These are phyloP conservation scores for Pouteria campechiana DNA, from an alignment of 179 eudicot species.

Conservation along the genomic window DNA sequence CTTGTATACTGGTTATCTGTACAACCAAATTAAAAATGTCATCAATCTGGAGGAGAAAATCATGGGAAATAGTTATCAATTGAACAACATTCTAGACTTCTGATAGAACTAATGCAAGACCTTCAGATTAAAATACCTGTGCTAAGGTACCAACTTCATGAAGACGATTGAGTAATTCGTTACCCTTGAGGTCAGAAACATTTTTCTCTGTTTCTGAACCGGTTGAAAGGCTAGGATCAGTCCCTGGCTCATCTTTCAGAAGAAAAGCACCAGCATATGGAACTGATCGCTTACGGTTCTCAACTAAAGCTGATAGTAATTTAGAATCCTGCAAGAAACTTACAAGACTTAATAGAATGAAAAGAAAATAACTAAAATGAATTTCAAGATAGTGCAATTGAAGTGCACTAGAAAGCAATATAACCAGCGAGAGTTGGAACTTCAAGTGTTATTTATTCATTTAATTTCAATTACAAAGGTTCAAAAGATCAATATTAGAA, in stretches of 20 bases:
- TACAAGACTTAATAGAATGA: too few relatives aligned
- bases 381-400: too few relatives aligned
- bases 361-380: too few relatives aligned
- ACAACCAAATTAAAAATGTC: conserved; percentile 3
- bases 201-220: conserved; percentile 62
- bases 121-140: conserved; percentile 40
- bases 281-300: conserved; percentile 77
- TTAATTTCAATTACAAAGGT: too few relatives aligned
- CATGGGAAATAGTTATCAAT: neutral
- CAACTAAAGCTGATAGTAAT: conserved; percentile 77
- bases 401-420: too few relatives aligned
- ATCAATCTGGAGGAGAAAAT: conserved; percentile 2
- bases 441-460: too few relatives aligned
- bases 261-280: conserved; percentile 98
- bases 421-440: neutral
- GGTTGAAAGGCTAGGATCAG: conserved; percentile 25
- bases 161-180: conserved; percentile 73
- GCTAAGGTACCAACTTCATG: conserved; percentile 96
- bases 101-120: neutral
- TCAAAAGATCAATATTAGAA: too few relatives aligned
- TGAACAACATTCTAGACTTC: neutral
- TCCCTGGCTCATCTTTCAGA: conserved; percentile 67
- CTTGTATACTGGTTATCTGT: conserved; percentile 86
- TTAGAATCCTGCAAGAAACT: conserved; percentile 62
- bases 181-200: conserved; percentile 72